Base-by-base conservation (phyloP, 768 basidiomycete species). In the Pholiota microspora region DNA sequence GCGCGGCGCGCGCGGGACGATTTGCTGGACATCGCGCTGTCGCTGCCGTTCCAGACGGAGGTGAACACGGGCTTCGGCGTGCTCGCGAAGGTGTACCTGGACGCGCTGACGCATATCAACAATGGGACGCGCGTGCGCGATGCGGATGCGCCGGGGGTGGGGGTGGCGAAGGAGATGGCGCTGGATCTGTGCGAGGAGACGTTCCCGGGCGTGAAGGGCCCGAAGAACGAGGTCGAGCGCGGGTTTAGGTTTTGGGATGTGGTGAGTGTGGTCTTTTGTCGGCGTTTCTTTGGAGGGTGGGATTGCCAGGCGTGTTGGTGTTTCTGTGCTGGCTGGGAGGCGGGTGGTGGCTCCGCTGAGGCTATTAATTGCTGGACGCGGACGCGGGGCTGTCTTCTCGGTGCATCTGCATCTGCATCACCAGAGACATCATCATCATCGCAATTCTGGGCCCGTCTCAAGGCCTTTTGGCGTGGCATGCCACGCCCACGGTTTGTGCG, bases 241-340 rank as follows among this genome's bases (percentile, higher is more conserved):
- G 96, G 96, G 5, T 98, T 99, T 79, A 79, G 96, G 65, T 99
- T 98, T 79, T 99, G 96, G 96, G 94, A 98, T 69, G 81, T 95
- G 71, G 95, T 97, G 67, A 74, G 94, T 40, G 53, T 54, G 49
- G 61, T 55, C 46, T 55, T 16, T 45, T 50, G 42, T 50, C 32
- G 31, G 28, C 13, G 45, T 25, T 13, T 34, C 40, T 32, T 34
- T 28, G 36, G 45, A 32, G n/a, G n/a, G n/a, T n/a, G n/a, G n/a
- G n/a, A n/a, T n/a, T 18, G 35, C 35, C 35, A 36, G 35, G 35
- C 35, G n/a, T 36, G n/a, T 36, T 18, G n/a, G n/a, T n/a, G n/a
- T n/a, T n/a, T n/a, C 5, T 36, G 4, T 36, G 35, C 35, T 36
- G 35, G 35, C 35, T 36, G 35, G 15, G n/a, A 32, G 48, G 47